Evolutionary conservation across 257 asterid genomes (phyloP).

Genomic region (Scutellaria galericulata): DNA sequence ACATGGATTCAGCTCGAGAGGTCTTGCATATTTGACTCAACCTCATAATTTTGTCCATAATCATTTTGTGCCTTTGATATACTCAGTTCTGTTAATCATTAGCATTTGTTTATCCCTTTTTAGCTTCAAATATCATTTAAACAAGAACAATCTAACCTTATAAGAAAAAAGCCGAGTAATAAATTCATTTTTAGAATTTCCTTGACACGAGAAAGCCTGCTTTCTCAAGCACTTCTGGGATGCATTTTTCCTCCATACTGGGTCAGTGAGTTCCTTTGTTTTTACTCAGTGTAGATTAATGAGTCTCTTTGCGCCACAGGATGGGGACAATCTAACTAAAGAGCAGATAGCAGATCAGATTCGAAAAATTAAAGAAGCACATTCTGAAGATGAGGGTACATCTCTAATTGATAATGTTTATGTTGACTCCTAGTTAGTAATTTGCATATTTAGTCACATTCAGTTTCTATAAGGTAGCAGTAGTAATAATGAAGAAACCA

Average conservation of each 20-base stretch:
- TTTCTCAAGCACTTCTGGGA: slow-evolving; percentile 20
- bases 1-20: slow-evolving; percentile 19
- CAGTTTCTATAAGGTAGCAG: slow-evolving; percentile 25
- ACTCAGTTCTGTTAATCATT: slow-evolving; percentile 4
- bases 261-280: slow-evolving; percentile 2
- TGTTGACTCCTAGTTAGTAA: slow-evolving; percentile 25
- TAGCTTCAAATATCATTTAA: slow-evolving; percentile 4
- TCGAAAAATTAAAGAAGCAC: slow-evolving; percentile 81
- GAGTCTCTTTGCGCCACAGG: slow-evolving; percentile 55
- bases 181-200: slow-evolving; percentile 1
- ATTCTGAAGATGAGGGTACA: slow-evolving; percentile 95
- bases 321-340: slow-evolving; percentile 70
- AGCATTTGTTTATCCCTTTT: neutral
- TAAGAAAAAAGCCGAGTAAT: slow-evolving; percentile 4
- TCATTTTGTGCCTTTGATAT: slow-evolving; percentile 12
- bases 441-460: neutral
- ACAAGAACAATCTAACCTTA: slow-evolving; percentile 3
- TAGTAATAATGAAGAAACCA: neutral
- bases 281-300: neutral
- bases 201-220: neutral
- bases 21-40: neutral
- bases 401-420: neutral
- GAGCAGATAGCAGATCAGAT: slow-evolving; percentile 93
- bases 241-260: neutral
- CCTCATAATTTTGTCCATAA: neutral